Base-by-base conservation (phyloP, 306 rosid species). In the Clitoria ternatea region DNA sequence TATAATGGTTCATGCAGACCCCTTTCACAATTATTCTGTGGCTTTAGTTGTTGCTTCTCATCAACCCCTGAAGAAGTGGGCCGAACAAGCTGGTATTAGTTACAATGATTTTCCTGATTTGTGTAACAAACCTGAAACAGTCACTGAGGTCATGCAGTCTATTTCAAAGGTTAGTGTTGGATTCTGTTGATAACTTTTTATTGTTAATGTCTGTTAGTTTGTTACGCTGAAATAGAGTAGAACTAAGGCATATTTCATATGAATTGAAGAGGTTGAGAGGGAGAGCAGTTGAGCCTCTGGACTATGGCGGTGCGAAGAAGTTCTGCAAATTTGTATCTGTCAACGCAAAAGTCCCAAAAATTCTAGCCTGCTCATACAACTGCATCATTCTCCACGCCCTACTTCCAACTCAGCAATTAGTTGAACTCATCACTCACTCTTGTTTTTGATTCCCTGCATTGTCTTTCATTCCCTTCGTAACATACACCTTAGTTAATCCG, bases 1-100 rank as follows among this genome's bases (percentile, higher is more conserved):
- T 77, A 55, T 90, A 56, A 92, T 92, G 98, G 74, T 86, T 37
- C 33, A 80, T 75, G 98, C 90, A 20, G 97, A 90, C 61, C 97
- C 98, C 47, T 88, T 84, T 24, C 88, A 85, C 77, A 85, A 23
- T 76, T 81, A 83, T 40, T 90, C 91, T 59, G 88, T 90, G 27
- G 96, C 96, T 78, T 62, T 92, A 6, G 66, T 90, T 67, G 92
- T 83, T 70, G 88, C 96, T 63, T 76, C 73, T 6, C 80, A 26
- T 9, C 79, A 81, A 33, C 56, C 66, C 69, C 79, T 92, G 13
- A 88, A 90, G 87, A 77, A 82, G 60, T 90, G 96, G 98, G 98
- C 98, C 61, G 78, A 77, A 59, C 78, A 85, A 81, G 81, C 88
- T 52, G 92, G 86, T 55, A 62, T 86, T 62, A 66, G 80, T 20